Evolutionary conservation across 257 asterid genomes (phyloP).

Genomic region (Ocimum tenuiflorum): DNA sequence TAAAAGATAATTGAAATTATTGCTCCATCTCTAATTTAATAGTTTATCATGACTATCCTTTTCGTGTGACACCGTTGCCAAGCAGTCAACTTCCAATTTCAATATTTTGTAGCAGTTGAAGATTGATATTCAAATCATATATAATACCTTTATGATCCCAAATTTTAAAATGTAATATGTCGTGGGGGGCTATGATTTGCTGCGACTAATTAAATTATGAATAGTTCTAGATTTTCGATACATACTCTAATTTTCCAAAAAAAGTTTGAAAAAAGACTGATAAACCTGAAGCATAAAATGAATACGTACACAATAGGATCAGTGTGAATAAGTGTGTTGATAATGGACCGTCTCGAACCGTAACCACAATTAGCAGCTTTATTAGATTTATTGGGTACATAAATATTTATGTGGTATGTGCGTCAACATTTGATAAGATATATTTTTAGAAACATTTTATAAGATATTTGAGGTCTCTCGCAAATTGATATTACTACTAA

Average conservation of each 20-base stretch:
- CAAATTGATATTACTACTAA: neutral
- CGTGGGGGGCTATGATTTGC: neutral
- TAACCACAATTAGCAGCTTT: too few relatives aligned
- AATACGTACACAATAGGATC: too few relatives aligned
- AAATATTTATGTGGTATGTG: too few relatives aligned
- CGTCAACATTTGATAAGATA: too few relatives aligned
- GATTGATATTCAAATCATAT: neutral
- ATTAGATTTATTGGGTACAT: too few relatives aligned
- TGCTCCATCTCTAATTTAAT: neutral
- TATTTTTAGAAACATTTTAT: too few relatives aligned
- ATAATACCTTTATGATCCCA: neutral
- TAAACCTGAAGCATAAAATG: too few relatives aligned
- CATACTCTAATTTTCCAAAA: neutral
- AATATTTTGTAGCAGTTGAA: slow-evolving; percentile 23
- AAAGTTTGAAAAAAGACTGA: neutral
- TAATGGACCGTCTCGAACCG: too few relatives aligned
- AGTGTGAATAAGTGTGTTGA: too few relatives aligned
- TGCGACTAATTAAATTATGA: neutral
- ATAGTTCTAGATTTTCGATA: neutral
- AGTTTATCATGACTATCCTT: slow-evolving; percentile 23
- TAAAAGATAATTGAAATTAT: too few relatives aligned
- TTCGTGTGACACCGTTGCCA: slow-evolving; percentile 9
- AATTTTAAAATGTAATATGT: neutral
- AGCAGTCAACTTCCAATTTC: slow-evolving; percentile 18
- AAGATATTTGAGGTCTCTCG: neutral